A percentile compares a stretch with the other conserved stretches of the same genome.
Conservation (phyloP, 2,329 filamentous ascomycete species). For the Fusarium sp. region DNA sequence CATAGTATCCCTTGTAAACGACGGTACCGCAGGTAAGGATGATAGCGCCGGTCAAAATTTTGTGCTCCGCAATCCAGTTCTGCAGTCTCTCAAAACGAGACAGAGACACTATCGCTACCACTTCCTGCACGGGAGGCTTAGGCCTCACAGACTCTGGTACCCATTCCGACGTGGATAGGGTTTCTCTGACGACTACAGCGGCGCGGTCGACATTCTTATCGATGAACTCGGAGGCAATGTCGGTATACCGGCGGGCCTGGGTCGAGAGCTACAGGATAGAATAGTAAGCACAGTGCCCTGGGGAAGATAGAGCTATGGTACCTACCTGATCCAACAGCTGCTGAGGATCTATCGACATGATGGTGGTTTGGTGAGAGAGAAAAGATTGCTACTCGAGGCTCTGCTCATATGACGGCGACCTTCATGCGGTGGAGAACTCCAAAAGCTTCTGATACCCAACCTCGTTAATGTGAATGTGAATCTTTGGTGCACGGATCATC, state of each 20-base stretch:
- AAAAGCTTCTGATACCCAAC: constrained; percentile 43
- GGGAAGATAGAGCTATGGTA: constrained; percentile 4
- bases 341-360: constrained; percentile 83
- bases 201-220: constrained; percentile 84
- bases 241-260: constrained; percentile 76
- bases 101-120: constrained; percentile 50
- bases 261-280: constrained; percentile 60
- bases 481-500: constrained; percentile 40
- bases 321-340: constrained; percentile 81
- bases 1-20: constrained; percentile 63
- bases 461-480: constrained; percentile 32
- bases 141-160: constrained; percentile 75
- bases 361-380: constrained; percentile 46
- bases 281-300: constrained; percentile 18
- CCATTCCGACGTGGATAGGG: constrained; percentile 75
- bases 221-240: constrained; percentile 80
- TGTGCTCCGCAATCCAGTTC: constrained; percentile 78
- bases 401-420: constrained; percentile 46
- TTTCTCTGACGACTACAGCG: constrained; percentile 76
- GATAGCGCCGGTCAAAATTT: constrained; percentile 76
- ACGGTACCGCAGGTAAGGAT: constrained; percentile 77
- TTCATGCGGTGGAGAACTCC: constrained; percentile 45
- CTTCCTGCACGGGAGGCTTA: constrained; percentile 58
- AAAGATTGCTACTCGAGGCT: constrained; percentile 40
- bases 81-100: constrained; percentile 65